Evolutionary conservation across 176 grass and related monocot species (phyloP).

Genomic region (Raddia distichophylla): DNA sequence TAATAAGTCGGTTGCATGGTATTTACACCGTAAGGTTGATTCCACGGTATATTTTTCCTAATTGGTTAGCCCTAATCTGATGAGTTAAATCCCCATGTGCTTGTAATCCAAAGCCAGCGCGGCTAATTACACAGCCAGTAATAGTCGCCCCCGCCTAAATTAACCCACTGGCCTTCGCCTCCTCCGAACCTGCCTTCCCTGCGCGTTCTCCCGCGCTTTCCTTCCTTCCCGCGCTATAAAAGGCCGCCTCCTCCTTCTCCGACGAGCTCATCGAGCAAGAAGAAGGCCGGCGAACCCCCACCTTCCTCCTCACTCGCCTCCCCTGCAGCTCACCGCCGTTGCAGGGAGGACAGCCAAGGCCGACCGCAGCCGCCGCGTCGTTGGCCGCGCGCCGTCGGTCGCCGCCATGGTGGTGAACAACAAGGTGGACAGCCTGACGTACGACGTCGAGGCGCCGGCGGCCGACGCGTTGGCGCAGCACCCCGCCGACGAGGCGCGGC

Average conservation of each 20-base stretch:
- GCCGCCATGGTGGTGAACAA: conserved; percentile 55
- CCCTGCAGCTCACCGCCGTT: conserved; percentile 7
- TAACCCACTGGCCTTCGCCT: neutral
- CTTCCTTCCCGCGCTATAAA: conserved; percentile 23
- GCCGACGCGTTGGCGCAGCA: neutral
- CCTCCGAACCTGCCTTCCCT: neutral
- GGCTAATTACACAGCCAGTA: neutral
- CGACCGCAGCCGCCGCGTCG: neutral
- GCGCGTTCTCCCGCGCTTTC: conserved; percentile 1
- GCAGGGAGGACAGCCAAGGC: neutral
- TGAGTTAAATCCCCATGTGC: neutral
- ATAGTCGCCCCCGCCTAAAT: conserved; percentile 18
- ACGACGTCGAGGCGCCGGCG: conserved; percentile 49
- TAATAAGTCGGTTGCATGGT: too few species aligned
- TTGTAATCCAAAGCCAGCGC: neutral
- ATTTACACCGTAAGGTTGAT: too few species aligned
- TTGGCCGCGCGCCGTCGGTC: neutral
- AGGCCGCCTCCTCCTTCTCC: conserved; percentile 2
- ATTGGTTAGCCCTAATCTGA: neutral
- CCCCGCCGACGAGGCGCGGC: neutral
- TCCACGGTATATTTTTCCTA: neutral
- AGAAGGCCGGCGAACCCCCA: neutral
- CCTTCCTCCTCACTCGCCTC: neutral
- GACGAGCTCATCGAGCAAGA: conserved; percentile 16
- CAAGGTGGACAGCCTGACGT: conserved; percentile 69